phyloP scores from a whole-genome alignment of 2,329 filamentous ascomycete species.

The Penicillium hordei region DNA sequence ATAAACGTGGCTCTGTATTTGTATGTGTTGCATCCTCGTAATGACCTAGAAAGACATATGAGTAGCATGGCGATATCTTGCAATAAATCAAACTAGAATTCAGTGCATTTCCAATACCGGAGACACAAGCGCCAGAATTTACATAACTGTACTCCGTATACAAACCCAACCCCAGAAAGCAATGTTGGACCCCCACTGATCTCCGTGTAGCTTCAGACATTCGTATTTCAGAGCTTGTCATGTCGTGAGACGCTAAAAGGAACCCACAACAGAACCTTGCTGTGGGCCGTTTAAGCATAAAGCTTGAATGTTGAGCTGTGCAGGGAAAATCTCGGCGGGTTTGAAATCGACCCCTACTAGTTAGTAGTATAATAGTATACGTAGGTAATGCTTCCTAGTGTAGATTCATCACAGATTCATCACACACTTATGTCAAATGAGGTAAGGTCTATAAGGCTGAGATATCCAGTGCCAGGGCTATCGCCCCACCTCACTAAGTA shows the following conservation, averaged over 20 bases:
- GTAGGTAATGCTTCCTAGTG: neutral
- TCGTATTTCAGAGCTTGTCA: neutral
- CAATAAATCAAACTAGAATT: neutral
- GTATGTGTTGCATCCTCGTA: neutral
- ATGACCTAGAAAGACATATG: neutral
- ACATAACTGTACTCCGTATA: neutral
- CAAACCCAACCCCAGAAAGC: neutral
- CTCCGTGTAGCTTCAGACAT: neutral
- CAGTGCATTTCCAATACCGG: neutral
- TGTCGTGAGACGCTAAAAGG: slow-evolving; percentile 3
- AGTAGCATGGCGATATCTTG: neutral
- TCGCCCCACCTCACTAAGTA: neutral
- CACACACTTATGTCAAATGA: slow-evolving; percentile 1
- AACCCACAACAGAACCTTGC: slow-evolving; percentile 16
- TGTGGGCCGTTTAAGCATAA: slow-evolving; percentile 23
- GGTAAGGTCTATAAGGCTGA: slow-evolving; percentile 4
- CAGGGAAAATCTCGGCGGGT: slow-evolving; percentile 7
- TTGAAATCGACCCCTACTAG: neutral
- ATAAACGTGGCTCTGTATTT: neutral
- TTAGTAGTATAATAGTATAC: neutral
- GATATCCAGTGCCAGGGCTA: neutral
- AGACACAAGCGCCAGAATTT: neutral
- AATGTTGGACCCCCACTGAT: neutral
- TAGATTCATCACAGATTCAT: neutral
- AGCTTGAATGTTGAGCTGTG: slow-evolving; percentile 12